Percentiles rank a stretch among this genome's conserved stretches.
phyloP scores from a whole-genome alignment of 2,329 filamentous ascomycete genomes.

The Thielaviopsis ethacetica region DNA sequence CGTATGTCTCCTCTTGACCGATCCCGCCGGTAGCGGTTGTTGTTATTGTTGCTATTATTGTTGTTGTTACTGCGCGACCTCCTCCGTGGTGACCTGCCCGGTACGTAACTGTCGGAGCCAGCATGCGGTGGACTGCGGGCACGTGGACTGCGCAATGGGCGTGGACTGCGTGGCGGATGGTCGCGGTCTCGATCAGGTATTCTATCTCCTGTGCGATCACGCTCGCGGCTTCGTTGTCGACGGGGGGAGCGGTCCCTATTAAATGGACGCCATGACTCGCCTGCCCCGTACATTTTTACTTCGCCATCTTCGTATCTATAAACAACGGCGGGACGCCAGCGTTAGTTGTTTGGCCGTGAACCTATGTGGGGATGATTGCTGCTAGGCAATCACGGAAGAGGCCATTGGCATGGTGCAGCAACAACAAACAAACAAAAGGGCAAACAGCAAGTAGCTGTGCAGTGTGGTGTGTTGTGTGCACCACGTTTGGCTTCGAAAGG shows the following conservation, averaged over 20 bases:
- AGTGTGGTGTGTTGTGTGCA: background rate
- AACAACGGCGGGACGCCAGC: background rate
- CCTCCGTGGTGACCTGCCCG: constrained; percentile 26
- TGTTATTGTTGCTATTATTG: too few species aligned
- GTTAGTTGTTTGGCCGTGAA: background rate
- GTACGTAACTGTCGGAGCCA: constrained; percentile 30
- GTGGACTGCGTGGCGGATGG: constrained; percentile 23
- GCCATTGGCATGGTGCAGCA: background rate
- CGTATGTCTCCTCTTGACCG: constrained; percentile 27
- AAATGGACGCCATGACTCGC: constrained; percentile 44
- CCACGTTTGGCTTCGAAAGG: background rate
- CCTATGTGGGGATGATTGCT: background rate
- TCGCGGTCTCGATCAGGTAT: constrained; percentile 14
- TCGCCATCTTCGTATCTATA: constrained; percentile 43
- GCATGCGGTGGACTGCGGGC: constrained; percentile 22
- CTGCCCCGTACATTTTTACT: constrained; percentile 44
- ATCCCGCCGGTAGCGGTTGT: constrained; percentile 25
- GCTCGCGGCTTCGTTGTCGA: constrained; percentile 18
- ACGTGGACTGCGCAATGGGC: constrained; percentile 16
- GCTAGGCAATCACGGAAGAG: background rate
- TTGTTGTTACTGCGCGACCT: constrained; percentile 23
- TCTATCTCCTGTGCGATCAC: constrained; percentile 1
- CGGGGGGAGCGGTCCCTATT: constrained; percentile 29
- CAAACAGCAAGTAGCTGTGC: background rate
- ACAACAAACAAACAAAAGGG: background rate